phyloP scores from a whole-genome alignment of 345 rosid genomes.

The Murraya koenigii region DNA sequence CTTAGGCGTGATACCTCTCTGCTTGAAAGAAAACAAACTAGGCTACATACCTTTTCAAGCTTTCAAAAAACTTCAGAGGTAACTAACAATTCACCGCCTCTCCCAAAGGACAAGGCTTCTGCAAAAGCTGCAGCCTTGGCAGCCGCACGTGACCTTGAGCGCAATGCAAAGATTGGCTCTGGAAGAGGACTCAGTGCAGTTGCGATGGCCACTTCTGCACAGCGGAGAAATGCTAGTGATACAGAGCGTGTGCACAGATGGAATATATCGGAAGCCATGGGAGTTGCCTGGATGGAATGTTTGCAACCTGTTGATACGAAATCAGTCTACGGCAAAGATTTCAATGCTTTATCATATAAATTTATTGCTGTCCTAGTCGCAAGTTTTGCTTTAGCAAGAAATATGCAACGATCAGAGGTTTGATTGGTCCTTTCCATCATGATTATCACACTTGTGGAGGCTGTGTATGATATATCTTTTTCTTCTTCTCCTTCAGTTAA shows the following conservation, averaged over 20 bases:
- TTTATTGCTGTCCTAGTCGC: constrained; percentile 94
- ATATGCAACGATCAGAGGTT: constrained; percentile 98
- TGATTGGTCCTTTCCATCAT: constrained; percentile 21
- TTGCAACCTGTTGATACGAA: constrained; percentile 87
- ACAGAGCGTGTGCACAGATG: constrained; percentile 92
- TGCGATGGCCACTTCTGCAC: constrained; percentile 99
- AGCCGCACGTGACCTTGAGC: constrained; percentile 98
- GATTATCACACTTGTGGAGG: constrained; percentile 10
- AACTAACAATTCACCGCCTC: constrained; percentile 53
- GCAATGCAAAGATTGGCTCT: constrained; percentile 96
- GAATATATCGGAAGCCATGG: constrained; percentile 96
- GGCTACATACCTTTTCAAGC: constrained; percentile 85
- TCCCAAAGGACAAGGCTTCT: constrained; percentile 91
- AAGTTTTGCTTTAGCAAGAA: constrained; percentile 98
- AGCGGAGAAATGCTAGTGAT: constrained; percentile 84
- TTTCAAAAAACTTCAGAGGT: constrained; percentile 77
- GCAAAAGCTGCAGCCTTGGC: constrained; percentile 99
- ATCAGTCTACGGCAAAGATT: constrained; percentile 97
- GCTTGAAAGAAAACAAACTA: constrained; percentile 78
- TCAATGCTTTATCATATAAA: constrained; percentile 91
- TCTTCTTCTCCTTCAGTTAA: not conserved
- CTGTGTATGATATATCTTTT: constrained; percentile 5
- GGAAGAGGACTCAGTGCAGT: constrained; percentile 99
- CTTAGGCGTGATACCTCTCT: constrained; percentile 82
- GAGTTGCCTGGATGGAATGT: constrained; percentile 99